Evolutionary conservation across 2,329 filamentous ascomycete genomes (phyloP), one percentile per base, ranked within the genome.

Genomic region (Ceratocystis huliohia): DNA sequence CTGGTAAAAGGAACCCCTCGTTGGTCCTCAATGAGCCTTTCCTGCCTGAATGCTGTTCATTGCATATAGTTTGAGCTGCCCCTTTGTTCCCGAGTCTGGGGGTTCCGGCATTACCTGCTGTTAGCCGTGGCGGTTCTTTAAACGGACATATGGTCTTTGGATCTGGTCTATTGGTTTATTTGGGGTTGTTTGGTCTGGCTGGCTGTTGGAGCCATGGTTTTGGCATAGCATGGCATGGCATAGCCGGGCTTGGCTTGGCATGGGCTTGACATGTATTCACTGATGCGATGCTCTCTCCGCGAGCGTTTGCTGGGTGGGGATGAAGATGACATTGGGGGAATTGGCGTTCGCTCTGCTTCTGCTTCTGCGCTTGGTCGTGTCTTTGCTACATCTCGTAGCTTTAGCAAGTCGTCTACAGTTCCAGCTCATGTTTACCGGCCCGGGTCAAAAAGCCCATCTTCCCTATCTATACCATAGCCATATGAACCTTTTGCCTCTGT

Each of bases 401-500:
- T 63, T 15, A 17, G 22, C 41, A 48, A 22, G 22, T 33, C 61
- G 44, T 5, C 45, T 48, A 44, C 61, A 63, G 61, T 46, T 59
- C 37, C 63, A 65, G 63, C 37, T 48, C 63, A 44, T 59, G 48
- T 65, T 50, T 66, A 62, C 50, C 65, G 37, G 61, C 48, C 57
- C 33, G 46, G 28, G 61, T 61, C 37, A 33, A 63, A n/a, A 66
- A 50, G 66, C 63, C 53, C 56, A 65, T 56, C 57, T 50, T 65
- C 63, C 66, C 66, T 61, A 62, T 64, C 53, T 67, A 67, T 67
- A 67, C 66, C 66, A 67, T 65, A 67, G 57, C 65, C 65, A 67
- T 64, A 28, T 66, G 65, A 66, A 66, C 65, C 61, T 45, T 64
- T 28, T 45, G 41, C 44, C 56, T 61, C 46, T 66, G 45, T 57